Conservation (phyloP, 371 early-diverging fungal genomes). For the Entomophthora muscae region DNA sequence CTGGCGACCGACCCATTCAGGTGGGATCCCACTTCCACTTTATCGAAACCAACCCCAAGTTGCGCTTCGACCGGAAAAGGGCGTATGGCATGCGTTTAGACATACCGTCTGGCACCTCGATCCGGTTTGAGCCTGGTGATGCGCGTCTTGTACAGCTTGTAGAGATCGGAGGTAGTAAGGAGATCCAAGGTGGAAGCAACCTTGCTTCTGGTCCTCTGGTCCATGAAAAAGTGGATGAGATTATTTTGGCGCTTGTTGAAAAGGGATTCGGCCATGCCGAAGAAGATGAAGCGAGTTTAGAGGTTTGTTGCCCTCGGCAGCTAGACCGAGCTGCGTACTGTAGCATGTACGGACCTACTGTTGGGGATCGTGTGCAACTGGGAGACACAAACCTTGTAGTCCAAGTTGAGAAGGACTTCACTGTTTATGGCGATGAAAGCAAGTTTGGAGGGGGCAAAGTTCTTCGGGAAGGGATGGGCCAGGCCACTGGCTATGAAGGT, state of each 20-base stretch:
- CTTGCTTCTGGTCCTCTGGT: conserved; percentile 58
- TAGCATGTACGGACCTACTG: conserved; percentile 82
- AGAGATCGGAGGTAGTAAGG: conserved; percentile 61
- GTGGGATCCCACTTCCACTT: conserved; percentile 90
- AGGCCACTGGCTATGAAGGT: conserved; percentile 36
- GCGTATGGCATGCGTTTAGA: conserved; percentile 76
- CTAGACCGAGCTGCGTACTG: conserved; percentile 64
- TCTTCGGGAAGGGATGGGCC: conserved; percentile 87
- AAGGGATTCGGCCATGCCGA: conserved; percentile 37
- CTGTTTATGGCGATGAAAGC: conserved; percentile 82
- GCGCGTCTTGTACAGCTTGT: conserved; percentile 59
- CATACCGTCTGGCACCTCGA: conserved; percentile 65
- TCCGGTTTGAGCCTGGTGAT: conserved; percentile 71
- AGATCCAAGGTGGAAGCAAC: conserved; percentile 68
- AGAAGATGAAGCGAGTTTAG: conserved; percentile 19
- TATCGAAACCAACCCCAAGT: conserved; percentile 63
- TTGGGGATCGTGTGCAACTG: conserved; percentile 69
- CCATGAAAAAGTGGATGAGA: conserved; percentile 17
- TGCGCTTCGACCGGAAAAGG: conserved; percentile 60
- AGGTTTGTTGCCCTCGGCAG: conserved; percentile 19
- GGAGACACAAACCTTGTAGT: conserved; percentile 70
- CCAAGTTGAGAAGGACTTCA: conserved; percentile 74
- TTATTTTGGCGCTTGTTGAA: conserved; percentile 23
- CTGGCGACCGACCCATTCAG: conserved; percentile 82
- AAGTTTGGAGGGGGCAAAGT: conserved; percentile 76